These are phyloP conservation scores for Tinospora cordifolia DNA, from an alignment of 164 flowering plant species.

Conservation along the genomic window DNA sequence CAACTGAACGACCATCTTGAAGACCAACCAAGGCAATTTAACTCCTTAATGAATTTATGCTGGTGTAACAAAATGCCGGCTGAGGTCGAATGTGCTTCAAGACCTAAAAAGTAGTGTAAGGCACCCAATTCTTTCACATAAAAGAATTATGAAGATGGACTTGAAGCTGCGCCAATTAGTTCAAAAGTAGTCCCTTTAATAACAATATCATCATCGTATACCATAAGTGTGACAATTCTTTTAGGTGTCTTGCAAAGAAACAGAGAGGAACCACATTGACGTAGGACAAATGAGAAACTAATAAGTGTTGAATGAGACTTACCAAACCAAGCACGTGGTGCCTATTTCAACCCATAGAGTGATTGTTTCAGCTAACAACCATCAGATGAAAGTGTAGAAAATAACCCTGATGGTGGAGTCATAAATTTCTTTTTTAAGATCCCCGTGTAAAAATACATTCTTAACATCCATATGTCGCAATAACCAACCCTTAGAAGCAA, in stretches of 20 bases:
- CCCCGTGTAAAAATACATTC: neutral
- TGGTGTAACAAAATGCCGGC: neutral
- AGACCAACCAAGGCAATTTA: neutral
- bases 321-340: neutral
- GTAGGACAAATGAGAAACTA: neutral
- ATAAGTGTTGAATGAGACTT: neutral
- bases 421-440: too few relatives aligned
- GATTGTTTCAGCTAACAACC: neutral
- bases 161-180: too few relatives aligned
- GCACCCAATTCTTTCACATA: too few relatives aligned
- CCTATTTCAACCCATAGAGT: neutral
- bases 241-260: neutral
- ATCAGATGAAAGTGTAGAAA: neutral
- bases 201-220: too few relatives aligned
- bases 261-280: neutral
- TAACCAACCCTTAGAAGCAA: neutral
- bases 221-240: neutral
- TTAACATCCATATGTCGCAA: neutral
- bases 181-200: too few relatives aligned
- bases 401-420: neutral
- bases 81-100: too few relatives aligned
- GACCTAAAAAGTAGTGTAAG: too few relatives aligned
- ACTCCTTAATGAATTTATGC: neutral
- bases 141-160: too few relatives aligned
- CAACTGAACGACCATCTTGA: too few relatives aligned